phyloP scores from a whole-genome alignment of 2,329 filamentous ascomycete species.

The Pezicula radicicola region DNA sequence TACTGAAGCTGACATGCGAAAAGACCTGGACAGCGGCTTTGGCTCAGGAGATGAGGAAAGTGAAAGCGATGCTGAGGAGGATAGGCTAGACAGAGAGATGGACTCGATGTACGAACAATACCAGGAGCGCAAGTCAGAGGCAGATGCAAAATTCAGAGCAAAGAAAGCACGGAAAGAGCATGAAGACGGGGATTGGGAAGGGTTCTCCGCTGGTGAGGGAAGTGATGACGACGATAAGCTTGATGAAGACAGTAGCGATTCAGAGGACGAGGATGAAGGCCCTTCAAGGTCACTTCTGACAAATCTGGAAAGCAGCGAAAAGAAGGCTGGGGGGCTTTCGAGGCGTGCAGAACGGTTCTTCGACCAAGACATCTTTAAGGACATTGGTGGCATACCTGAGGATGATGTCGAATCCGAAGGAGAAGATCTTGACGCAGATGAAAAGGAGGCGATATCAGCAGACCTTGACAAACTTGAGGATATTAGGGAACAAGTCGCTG shows the following conservation, averaged over 20 bases:
- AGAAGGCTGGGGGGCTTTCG: constrained; percentile 62
- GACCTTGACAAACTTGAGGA: constrained; percentile 27
- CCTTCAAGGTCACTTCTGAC: constrained; percentile 51
- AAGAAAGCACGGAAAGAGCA: constrained; percentile 83
- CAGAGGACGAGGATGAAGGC: constrained; percentile 51
- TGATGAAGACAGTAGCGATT: constrained; percentile 60
- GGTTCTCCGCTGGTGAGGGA: constrained; percentile 67
- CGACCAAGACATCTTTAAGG: constrained; percentile 90
- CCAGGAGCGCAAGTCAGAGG: constrained; percentile 72
- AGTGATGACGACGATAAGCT: constrained; percentile 54
- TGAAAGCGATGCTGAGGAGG: constrained; percentile 75
- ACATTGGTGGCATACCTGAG: constrained; percentile 65
- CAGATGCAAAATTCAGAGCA: constrained; percentile 83
- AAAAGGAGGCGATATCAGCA: constrained; percentile 38
- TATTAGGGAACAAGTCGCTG: constrained; percentile 29
- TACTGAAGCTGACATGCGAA: constrained; percentile 51
- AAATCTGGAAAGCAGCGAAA: constrained; percentile 54
- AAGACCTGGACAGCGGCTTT: constrained; percentile 58
- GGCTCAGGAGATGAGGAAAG: constrained; percentile 54
- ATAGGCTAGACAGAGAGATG: constrained; percentile 78
- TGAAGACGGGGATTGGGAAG: constrained; percentile 88
- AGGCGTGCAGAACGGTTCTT: constrained; percentile 88
- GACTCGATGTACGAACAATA: constrained; percentile 87
- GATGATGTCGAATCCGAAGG: constrained; percentile 44
- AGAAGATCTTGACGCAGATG: constrained; percentile 30